Evolutionary conservation across 1,284 basidiomycete genomes (phyloP), one percentile per base, ranked within the genome.

Genomic region (Moesziomyces aphidis): DNA sequence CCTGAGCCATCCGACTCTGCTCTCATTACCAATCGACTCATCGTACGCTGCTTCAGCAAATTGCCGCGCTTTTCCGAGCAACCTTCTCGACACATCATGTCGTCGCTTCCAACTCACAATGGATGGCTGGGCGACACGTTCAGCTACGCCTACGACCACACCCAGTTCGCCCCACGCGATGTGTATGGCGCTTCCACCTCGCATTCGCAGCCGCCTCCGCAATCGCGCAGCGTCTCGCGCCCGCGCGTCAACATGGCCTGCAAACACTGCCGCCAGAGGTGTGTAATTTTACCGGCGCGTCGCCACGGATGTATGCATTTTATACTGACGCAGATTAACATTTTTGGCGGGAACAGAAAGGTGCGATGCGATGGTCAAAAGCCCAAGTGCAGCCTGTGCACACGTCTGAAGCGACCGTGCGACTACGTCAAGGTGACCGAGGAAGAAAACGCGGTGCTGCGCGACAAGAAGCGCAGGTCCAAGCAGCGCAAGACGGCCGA

Each of bases 211-310:
- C 31, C 31, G 22, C 51, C 42, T 21, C 23, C 42, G 10, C 26
- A 48, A n/a, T 61, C 52, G 39, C 59, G 52, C 21, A 52, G 43
- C 34, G n/a, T 36, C 10, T 61, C 59, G 44, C 59, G 59, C 15
- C 50, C 65, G 17, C 49, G 65, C 42, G 59, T 68, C 46, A 52
- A 44, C n/a, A 57, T 61, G 50, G 65, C 65, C 15, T 68, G 65
- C 51, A 61, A 54, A 42, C 65, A 68, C 59, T 68, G 65, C 42
- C 58, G 65, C 11, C 46, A 57, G 47, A 55, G 65, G 65, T 61
- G 56, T 39, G 65, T 53, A 36, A 13, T 43, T 47, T 34, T 42
- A 24, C 15, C 15, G 17, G 19, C 34, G 54, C 61, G 53, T 55
- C 54, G 54, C 50, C 57, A 60, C 23, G 57, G 22, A 49, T 49